phyloP scores from a whole-genome alignment of 306 rosid species.

The Sindora glabra region DNA sequence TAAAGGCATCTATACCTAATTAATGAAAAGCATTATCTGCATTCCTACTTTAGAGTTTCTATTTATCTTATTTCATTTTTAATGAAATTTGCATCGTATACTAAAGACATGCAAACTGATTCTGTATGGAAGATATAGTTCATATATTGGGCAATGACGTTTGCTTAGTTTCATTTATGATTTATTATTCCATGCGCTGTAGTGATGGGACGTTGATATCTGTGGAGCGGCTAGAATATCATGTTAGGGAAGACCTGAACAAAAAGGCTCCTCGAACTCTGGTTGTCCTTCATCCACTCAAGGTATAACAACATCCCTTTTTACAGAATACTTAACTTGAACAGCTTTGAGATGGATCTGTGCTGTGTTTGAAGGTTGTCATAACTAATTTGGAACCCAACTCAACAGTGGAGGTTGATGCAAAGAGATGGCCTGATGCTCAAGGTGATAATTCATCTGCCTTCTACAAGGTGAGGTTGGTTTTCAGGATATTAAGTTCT shows the following conservation, averaged over 20 bases:
- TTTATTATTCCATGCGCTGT: slow-evolving; percentile 12
- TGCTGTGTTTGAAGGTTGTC: slow-evolving; percentile 53
- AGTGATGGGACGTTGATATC: slow-evolving; percentile 90
- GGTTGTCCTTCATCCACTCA: slow-evolving; percentile 86
- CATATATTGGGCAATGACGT: background rate
- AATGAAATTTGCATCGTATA: background rate
- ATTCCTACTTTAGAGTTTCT: background rate
- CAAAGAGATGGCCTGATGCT: slow-evolving; percentile 91
- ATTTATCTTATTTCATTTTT: background rate
- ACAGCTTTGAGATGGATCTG: background rate
- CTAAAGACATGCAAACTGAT: background rate
- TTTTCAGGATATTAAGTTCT: slow-evolving; percentile 10
- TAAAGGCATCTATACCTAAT: background rate
- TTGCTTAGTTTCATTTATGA: background rate
- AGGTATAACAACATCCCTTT: slow-evolving; percentile 32
- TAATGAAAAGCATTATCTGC: no score
- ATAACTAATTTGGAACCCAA: slow-evolving; percentile 76
- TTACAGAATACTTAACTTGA: background rate
- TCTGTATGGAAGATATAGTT: background rate
- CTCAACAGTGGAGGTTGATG: slow-evolving; percentile 63
- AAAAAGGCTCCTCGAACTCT: slow-evolving; percentile 66
- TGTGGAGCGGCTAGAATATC: slow-evolving; percentile 80
- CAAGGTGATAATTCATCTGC: slow-evolving; percentile 62
- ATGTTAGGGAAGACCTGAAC: slow-evolving; percentile 91
- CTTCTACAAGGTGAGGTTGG: slow-evolving; percentile 62